Evolutionary conservation across 495 filamentous ascomycete genomes (phyloP).

Genomic region (Penicillium ucsense): DNA sequence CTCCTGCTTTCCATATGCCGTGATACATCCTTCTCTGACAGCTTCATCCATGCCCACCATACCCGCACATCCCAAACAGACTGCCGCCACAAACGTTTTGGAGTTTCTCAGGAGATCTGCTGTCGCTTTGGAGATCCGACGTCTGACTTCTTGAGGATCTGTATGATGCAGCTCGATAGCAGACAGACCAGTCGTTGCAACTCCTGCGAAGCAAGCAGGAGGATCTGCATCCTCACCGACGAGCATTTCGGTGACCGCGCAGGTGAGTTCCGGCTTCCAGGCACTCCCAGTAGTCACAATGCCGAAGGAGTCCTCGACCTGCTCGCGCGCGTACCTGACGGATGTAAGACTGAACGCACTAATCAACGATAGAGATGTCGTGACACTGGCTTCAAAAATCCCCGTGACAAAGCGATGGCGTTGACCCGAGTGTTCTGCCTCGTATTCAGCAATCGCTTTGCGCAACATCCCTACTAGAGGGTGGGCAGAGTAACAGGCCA

Average conservation of each 20-base stretch:
- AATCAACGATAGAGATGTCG: slow-evolving; percentile 42
- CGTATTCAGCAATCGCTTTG: slow-evolving; percentile 21
- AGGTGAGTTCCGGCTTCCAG: slow-evolving; percentile 65
- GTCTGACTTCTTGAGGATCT: slow-evolving; percentile 51
- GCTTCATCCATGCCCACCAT: slow-evolving; percentile 85
- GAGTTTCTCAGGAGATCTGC: slow-evolving; percentile 48
- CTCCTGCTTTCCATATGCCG: slow-evolving; percentile 49
- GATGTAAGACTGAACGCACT: slow-evolving; percentile 28
- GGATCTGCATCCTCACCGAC: slow-evolving; percentile 12
- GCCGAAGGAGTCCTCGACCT: slow-evolving; percentile 55
- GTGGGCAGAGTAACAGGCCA: slow-evolving; percentile 86
- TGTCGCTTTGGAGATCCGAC: slow-evolving; percentile 60
- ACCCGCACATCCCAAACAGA: slow-evolving; percentile 74
- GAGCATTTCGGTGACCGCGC: slow-evolving; percentile 48
- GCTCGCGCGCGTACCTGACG: slow-evolving; percentile 11
- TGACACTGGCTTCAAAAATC: slow-evolving; percentile 77
- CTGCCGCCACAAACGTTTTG: slow-evolving; percentile 30
- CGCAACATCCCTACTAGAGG: slow-evolving; percentile 61
- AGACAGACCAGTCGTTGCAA: slow-evolving; percentile 73
- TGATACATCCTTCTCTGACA: slow-evolving; percentile 58
- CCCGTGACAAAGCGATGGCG: slow-evolving; percentile 56
- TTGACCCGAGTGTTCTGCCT: slow-evolving; percentile 8
- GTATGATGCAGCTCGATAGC: slow-evolving; percentile 71
- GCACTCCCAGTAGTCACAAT: slow-evolving; percentile 81
- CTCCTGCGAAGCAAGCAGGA: slow-evolving; percentile 55